Evolutionary conservation across 441 rosid genomes (phyloP), one percentile per base, ranked within the genome.

Genomic region (Iberis amara): DNA sequence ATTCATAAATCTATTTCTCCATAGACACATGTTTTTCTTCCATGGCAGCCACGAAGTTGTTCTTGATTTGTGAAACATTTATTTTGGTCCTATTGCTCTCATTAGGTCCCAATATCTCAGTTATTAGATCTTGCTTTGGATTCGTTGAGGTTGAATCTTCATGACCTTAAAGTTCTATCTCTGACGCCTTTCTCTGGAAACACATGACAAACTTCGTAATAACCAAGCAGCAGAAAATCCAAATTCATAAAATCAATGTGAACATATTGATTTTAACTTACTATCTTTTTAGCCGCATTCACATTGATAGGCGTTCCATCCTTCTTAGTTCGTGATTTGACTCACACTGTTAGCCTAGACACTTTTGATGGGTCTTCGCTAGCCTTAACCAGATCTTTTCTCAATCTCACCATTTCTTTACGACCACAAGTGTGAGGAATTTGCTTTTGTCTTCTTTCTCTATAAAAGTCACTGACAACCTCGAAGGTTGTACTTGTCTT

Each of bases 351-450:
- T 43, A n/a, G 4, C 13, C 47, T 43, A 3, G 31, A 5, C 12
- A 43, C 47, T 11, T 10, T 2, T 2, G 30, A 21, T 43, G 31
- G 47, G 2, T 43, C 4, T 21, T 7, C 0, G 47, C 30, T 23
- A 9, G 3, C 3, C 47, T 43, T 23, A 0, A 9, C 13, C 8
- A 23, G 5, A 2, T 43, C 47, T 43, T 43, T 30, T 43, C 13
- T 43, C 47, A 10, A 5, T 43, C 31, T 43, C 8, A 43, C 31
- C 32, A 43, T 43, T n/a, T 8, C 48, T 43, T 43, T 43, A 5
- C 48, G 48, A 0, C 31, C 32, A 5, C 31, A 24, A 11, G 15
- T 11, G 2, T 43, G 48, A 24, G 31, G 48, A 0, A n/a, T 43
- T 8, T 43, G 30, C 47, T 4, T 10, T 1, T 1, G 1, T 8